Base-by-base conservation (phyloP, 805 yeast genomes). In the Phaffomyces opuntiae region DNA sequence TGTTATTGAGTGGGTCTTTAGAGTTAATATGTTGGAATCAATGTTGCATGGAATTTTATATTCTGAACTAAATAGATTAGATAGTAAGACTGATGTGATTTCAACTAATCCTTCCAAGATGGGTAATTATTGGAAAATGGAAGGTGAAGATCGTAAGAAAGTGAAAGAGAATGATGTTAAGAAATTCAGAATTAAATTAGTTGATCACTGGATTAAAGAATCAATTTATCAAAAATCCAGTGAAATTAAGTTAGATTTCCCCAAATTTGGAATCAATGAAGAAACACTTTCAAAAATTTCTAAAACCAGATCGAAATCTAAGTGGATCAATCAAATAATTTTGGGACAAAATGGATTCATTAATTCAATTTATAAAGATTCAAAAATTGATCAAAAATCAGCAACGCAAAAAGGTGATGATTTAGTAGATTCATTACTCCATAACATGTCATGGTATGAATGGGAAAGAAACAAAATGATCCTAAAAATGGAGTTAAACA, bases 21-120 rank as follows among this genome's bases (percentile, higher is more conserved):
- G 72, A 42, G 72, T 77, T 5, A 80, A 78, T 45, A 67, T 78
- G 21, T 53, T 81, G 32, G 87, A 81, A 53, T 68, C 71, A 14
- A 73, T 75, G 72, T 37, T 76, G 3, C 64, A 62, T 52, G 63
- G 70, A 0, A 43, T 62, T 5, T 45, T 64, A 3, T 53, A 49
- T 32, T 40, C 47, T 1, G 51, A 49, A 24, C 31, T 47, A 4
- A 14, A 27, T 7, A 19, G 43, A 1, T 33, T 35, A 25, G 38
- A 47, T 21, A n/a, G 39, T 2, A 46, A 43, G 5, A 54, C 49
- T 0, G 53, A 50, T 29, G 32, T 57, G 3, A 43, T 57, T 1
- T 44, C 53, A 1, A 48, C 54, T 0, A 54, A 38, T 37, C 59
- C 63, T 0, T 44, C 46, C 38, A 50, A 47, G 34, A 56, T 57